Evolutionary conservation across 257 asterid genomes (phyloP).

Genomic region (Nicotiana undulata): DNA sequence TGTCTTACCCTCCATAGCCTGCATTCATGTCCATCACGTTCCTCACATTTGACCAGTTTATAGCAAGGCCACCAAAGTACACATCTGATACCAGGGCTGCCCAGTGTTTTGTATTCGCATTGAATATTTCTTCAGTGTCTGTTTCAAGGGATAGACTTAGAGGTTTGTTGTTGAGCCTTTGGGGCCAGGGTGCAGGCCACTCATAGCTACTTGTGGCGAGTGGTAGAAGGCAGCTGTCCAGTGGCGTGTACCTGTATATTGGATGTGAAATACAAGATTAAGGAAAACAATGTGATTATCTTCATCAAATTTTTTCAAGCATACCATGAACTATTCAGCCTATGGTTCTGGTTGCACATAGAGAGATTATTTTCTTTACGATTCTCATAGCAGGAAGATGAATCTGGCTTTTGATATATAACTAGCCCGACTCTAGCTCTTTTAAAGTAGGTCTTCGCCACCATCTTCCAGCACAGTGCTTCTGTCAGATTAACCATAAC

Average conservation of each 20-base stretch:
- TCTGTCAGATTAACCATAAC: conserved; percentile 83
- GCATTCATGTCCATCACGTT: conserved; percentile 97
- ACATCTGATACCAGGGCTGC: conserved; percentile 73
- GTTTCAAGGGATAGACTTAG: conserved; percentile 41
- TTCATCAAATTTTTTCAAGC: background rate
- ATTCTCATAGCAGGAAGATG: conserved; percentile 66
- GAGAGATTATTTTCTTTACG: conserved; percentile 63
- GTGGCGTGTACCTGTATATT: conserved; percentile 60
- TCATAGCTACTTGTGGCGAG: conserved; percentile 16
- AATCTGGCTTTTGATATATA: conserved; percentile 70
- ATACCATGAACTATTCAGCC: conserved; percentile 64
- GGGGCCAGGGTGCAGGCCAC: conserved; percentile 94
- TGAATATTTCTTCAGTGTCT: conserved; percentile 55
- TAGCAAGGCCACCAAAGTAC: conserved; percentile 54
- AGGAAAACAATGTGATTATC: background rate
- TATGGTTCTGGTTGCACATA: conserved; percentile 44
- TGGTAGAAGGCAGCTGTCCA: conserved; percentile 68
- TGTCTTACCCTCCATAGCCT: conserved; percentile 85
- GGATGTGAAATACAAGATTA: background rate
- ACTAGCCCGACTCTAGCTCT: conserved; percentile 56
- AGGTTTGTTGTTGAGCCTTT: conserved; percentile 65
- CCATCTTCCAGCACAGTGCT: conserved; percentile 80
- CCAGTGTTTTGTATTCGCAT: conserved; percentile 74
- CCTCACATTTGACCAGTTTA: conserved; percentile 70
- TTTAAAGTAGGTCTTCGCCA: conserved; percentile 32